Percentiles rank a stretch among this genome's conserved stretches.
These are phyloP conservation scores for Eugenia klotzschiana DNA, from an alignment of 441 rosid genomes.

Conservation along the genomic window DNA sequence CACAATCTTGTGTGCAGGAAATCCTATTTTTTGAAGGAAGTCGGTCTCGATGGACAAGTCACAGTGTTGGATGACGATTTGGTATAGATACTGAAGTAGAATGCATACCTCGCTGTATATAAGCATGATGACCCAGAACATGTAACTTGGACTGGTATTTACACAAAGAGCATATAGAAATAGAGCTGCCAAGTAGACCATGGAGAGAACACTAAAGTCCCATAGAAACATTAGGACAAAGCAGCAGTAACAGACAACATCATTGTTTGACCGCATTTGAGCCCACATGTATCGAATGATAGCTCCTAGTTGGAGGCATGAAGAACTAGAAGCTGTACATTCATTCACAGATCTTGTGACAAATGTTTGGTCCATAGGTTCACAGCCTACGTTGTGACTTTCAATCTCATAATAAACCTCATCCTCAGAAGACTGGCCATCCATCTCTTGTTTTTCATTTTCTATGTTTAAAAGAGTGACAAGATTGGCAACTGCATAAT, in stretches of 20 bases:
- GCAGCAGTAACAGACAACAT: constrained; percentile 88
- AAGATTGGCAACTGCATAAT: constrained; percentile 87
- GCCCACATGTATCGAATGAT: constrained; percentile 86
- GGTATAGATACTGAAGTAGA: constrained; percentile 82
- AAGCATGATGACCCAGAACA: constrained; percentile 90
- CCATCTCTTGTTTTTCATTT: constrained; percentile 46
- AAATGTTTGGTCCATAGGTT: constrained; percentile 36
- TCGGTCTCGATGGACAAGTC: constrained; percentile 40
- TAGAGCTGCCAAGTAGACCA: constrained; percentile 83
- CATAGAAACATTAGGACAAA: constrained; percentile 72
- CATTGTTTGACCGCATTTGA: constrained; percentile 85
- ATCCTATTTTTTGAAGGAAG: constrained; percentile 65
- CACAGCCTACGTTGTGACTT: constrained; percentile 35
- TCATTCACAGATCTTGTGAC: constrained; percentile 67
- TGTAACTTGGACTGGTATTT: constrained; percentile 73
- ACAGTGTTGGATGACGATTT: constrained; percentile 90
- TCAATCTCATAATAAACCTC: constrained; percentile 55
- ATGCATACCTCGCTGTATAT: constrained; percentile 84
- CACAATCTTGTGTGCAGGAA: constrained; percentile 63
- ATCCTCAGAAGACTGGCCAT: constrained; percentile 49
- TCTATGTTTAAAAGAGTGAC: constrained; percentile 68
- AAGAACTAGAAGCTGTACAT: constrained; percentile 39
- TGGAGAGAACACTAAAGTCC: constrained; percentile 95
- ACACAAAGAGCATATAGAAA: constrained; percentile 91
- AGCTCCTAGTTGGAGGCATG: constrained; percentile 90